phyloP scores from a whole-genome alignment of 441 rosid genomes.

The Populus trichocarpa region DNA sequence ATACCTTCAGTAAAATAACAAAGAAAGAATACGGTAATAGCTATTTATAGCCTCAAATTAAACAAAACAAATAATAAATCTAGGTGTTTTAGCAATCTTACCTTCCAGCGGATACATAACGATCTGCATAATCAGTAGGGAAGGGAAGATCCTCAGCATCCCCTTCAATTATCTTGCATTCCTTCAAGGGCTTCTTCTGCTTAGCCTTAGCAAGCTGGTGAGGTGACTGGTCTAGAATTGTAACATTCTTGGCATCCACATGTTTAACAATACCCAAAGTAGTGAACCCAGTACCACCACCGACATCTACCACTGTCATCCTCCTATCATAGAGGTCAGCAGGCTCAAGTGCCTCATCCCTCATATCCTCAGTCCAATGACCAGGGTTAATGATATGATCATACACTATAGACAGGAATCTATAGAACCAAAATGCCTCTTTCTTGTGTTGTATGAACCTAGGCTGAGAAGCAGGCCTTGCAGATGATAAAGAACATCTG shows the following conservation, averaged over 20 bases:
- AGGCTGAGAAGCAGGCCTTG: constrained; percentile 48
- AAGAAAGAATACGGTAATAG: neutral
- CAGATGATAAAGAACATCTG: constrained; percentile 33
- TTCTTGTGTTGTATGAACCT: constrained; percentile 52
- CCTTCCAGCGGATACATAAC: constrained; percentile 61
- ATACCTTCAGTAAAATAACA: neutral
- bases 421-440: constrained; percentile 52
- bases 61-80: neutral
- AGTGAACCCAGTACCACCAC: constrained; percentile 55
- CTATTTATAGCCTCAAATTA: neutral
- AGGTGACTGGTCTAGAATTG: constrained; percentile 52
- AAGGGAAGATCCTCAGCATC: constrained; percentile 58
- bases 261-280: constrained; percentile 56
- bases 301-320: constrained; percentile 43
- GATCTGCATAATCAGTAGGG: constrained; percentile 44
- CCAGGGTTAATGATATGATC: constrained; percentile 51
- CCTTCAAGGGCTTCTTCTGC: constrained; percentile 52
- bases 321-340: constrained; percentile 43
- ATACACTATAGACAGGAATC: constrained; percentile 46
- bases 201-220: constrained; percentile 55
- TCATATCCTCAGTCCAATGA: constrained; percentile 56
- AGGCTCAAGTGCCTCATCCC: constrained; percentile 44
- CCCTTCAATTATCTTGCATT: constrained; percentile 49
- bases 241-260: constrained; percentile 50
- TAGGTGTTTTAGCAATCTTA: constrained; percentile 1